These are phyloP conservation scores for Gigaspora rosea DNA, from an alignment of 192 early-diverging fungal species.

Conservation along the genomic window DNA sequence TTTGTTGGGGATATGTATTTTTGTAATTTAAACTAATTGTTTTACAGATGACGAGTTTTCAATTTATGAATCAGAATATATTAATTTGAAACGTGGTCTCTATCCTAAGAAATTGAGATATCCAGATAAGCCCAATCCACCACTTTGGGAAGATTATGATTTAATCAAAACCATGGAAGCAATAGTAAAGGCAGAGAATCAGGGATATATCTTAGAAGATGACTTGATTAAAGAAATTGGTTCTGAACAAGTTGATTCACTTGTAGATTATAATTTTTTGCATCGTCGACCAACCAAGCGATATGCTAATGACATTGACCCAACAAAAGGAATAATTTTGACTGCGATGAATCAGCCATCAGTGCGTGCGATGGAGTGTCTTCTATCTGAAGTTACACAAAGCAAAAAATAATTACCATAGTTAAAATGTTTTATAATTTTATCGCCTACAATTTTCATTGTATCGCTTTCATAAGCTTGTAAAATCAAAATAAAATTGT, in stretches of 20 bases:
- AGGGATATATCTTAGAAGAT: conserved; percentile 2
- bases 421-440: too few species aligned
- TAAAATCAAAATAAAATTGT: too few species aligned
- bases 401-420: conserved; percentile 7
- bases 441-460: too few species aligned
- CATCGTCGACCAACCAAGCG: not conserved
- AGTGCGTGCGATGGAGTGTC: not conserved
- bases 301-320: conserved; percentile 10
- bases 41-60: not conserved
- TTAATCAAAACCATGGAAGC: conserved; percentile 15
- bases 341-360: conserved; percentile 16
- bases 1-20: not conserved
- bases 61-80: too few species aligned
- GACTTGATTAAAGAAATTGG: conserved; percentile 5
- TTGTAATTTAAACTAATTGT: not conserved
- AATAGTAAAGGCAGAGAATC: conserved; percentile 1
- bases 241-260: conserved; percentile 7
- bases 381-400: not conserved
- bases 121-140: not conserved
- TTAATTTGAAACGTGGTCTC: too few species aligned
- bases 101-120: not conserved
- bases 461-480: too few species aligned
- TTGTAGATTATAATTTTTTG: conserved; percentile 6
- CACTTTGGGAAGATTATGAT: not conserved
- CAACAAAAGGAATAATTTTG: not conserved